A percentile compares a stretch with the other conserved stretches of the same genome.
phyloP scores from a whole-genome alignment of 139 green algal species.

The Diplosphaera chodatii region DNA sequence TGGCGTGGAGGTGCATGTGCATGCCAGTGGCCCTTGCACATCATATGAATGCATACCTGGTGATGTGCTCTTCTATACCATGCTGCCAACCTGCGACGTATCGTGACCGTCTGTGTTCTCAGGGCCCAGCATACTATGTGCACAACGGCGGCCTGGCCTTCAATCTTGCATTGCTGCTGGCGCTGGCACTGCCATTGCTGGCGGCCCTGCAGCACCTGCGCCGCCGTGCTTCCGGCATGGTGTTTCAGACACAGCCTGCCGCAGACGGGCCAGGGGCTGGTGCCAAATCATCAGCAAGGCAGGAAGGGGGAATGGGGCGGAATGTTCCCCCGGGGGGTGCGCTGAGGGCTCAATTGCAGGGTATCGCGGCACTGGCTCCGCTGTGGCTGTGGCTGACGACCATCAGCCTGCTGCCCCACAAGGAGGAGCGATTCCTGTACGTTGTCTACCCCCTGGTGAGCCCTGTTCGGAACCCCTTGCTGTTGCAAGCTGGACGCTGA shows the following conservation, averaged over 20 bases:
- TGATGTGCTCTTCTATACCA: too few relatives aligned
- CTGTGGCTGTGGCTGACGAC: constrained; percentile 61
- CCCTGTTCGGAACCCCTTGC: background rate
- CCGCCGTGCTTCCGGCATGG: too few relatives aligned
- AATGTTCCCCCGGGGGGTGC: too few relatives aligned
- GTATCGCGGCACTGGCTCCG: constrained; percentile 26
- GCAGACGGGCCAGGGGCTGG: too few relatives aligned
- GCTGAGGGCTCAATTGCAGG: background rate
- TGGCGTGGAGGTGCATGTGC: too few relatives aligned
- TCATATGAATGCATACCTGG: too few relatives aligned
- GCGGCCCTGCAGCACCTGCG: constrained; percentile 5
- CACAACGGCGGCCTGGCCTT: constrained; percentile 55
- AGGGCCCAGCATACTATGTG: constrained; percentile 59
- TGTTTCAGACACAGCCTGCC: too few relatives aligned
- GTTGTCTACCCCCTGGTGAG: constrained; percentile 59
- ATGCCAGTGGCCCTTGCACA: too few relatives aligned
- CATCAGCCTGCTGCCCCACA: constrained; percentile 71
- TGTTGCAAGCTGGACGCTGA: background rate
- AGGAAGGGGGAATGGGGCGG: too few relatives aligned
- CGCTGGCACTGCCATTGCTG: constrained; percentile 20
- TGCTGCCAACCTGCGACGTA: too few relatives aligned
- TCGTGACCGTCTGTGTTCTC: too few relatives aligned
- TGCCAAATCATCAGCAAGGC: background rate
- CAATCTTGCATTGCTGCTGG: constrained; percentile 50
- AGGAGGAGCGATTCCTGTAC: constrained; percentile 81